A percentile compares a stretch with the other conserved stretches of the same genome.
phyloP scores from a whole-genome alignment of 768 basidiomycete genomes.

The Pholiota molesta region DNA sequence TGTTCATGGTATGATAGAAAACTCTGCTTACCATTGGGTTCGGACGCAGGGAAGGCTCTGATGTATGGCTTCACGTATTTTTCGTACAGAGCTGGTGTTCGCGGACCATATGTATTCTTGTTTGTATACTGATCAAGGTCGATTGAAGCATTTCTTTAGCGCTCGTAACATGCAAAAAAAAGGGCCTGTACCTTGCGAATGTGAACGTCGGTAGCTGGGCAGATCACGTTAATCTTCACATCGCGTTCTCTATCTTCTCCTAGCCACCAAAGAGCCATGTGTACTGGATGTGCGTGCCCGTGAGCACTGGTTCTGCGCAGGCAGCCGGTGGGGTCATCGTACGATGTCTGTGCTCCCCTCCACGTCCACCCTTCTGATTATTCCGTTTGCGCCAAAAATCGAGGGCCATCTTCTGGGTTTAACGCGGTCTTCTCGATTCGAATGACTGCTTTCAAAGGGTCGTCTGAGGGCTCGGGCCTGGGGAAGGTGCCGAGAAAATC shows the following conservation, averaged over 20 bases:
- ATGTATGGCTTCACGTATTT: conserved; percentile 81
- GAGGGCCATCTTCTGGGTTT: conserved; percentile 38
- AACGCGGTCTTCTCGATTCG: conserved; percentile 79
- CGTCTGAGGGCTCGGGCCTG: conserved; percentile 18
- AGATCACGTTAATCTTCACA: conserved; percentile 82
- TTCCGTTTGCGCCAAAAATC: conserved; percentile 40
- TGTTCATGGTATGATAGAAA: neutral
- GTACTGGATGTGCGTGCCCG: conserved; percentile 53
- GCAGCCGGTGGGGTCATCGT: conserved; percentile 22
- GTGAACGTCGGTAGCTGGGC: conserved; percentile 89
- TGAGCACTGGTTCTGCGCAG: neutral
- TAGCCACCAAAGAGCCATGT: conserved; percentile 81
- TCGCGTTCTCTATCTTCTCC: conserved; percentile 52
- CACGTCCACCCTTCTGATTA: conserved; percentile 45
- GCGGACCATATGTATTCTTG: conserved; percentile 74
- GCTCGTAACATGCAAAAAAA: neutral
- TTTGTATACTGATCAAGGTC: conserved; percentile 61
- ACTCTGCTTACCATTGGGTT: conserved; percentile 70
- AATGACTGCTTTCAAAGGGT: conserved; percentile 58
- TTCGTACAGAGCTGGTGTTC: conserved; percentile 85
- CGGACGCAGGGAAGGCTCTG: conserved; percentile 70
- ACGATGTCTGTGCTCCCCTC: conserved; percentile 74
- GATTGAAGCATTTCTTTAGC: neutral
- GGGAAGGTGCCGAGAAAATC: conserved; percentile 71
- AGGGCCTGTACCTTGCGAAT: conserved; percentile 67